Percentiles rank a stretch among this genome's conserved stretches.
Conservation (phyloP, 2,329 filamentous ascomycete genomes). For the Phaeosphaeriaceae sp. region DNA sequence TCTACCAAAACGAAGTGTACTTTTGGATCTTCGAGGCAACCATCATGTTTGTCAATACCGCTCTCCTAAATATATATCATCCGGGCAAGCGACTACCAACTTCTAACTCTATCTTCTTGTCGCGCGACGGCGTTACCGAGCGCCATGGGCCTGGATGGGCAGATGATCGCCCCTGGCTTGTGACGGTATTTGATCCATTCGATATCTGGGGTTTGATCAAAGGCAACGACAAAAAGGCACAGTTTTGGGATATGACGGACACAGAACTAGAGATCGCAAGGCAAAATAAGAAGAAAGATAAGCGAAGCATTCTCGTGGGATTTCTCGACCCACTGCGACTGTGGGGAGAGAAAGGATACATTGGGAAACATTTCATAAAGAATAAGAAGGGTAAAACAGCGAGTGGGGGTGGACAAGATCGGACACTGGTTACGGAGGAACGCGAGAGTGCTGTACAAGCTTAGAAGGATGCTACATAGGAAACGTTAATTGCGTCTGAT, state of each 20-base stretch:
- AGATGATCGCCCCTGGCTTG: conserved; percentile 54
- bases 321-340: conserved; percentile 41
- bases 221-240: conserved; percentile 42
- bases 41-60: conserved; percentile 60
- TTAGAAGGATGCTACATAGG: no score
- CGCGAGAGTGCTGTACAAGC: no score
- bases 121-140: conserved; percentile 60
- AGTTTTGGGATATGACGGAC: conserved; percentile 47
- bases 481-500: no score
- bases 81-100: conserved; percentile 58
- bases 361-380: conserved; percentile 32
- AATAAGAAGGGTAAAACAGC: not conserved
- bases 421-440: not conserved
- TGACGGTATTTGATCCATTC: conserved; percentile 49
- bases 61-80: conserved; percentile 59
- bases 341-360: conserved; percentile 36
- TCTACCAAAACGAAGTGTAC: conserved; percentile 57
- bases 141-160: conserved; percentile 57
- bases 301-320: conserved; percentile 24
- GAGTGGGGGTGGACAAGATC: not conserved
- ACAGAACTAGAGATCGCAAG: conserved; percentile 36
- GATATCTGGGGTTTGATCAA: conserved; percentile 42
- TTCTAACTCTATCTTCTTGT: conserved; percentile 59
- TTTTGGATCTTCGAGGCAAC: conserved; percentile 62
- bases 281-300: conserved; percentile 34